These are phyloP conservation scores for Zymoseptoria crescenta DNA, from an alignment of 2,329 filamentous ascomycete species.

Conservation along the genomic window DNA sequence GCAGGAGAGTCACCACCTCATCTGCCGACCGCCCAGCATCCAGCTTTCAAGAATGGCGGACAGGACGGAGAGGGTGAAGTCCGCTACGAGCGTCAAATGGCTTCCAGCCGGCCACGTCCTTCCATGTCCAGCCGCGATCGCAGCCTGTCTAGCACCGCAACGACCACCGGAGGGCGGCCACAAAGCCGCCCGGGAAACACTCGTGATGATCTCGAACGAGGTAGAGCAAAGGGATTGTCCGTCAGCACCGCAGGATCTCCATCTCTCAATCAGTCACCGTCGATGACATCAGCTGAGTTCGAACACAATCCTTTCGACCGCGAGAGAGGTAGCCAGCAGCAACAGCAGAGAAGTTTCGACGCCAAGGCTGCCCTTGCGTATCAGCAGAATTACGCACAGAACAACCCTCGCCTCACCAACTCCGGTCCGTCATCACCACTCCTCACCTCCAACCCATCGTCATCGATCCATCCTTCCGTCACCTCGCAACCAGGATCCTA, in stretches of 20 bases:
- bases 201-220: constrained; percentile 46
- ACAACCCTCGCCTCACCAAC: constrained; percentile 1
- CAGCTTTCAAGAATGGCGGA: constrained; percentile 17
- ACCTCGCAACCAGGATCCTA: constrained; percentile 10
- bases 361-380: constrained; percentile 11
- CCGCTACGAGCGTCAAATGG: constrained; percentile 10
- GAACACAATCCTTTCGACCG: constrained; percentile 3
- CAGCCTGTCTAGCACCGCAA: constrained; percentile 49
- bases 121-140: constrained; percentile 26
- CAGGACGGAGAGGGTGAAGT: constrained; percentile 26
- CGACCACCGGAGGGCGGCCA: constrained; percentile 42
- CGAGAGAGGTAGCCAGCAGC: constrained; percentile 9
- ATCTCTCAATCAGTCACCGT: constrained; percentile 14
- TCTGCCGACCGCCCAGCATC: constrained; percentile 16
- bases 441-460: constrained; percentile 1
- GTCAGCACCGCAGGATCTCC: constrained; percentile 23
- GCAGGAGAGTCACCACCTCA: constrained; percentile 15
- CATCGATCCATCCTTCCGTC: neutral
- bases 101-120: constrained; percentile 9
- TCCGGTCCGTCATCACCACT: constrained; percentile 14
- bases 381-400: constrained; percentile 1
- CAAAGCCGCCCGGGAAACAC: constrained; percentile 44
- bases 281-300: neutral
- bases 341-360: constrained; percentile 22
- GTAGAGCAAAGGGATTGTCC: constrained; percentile 41